Base-by-base conservation (phyloP, 306 rosid species). In the Calophaca sinica region DNA sequence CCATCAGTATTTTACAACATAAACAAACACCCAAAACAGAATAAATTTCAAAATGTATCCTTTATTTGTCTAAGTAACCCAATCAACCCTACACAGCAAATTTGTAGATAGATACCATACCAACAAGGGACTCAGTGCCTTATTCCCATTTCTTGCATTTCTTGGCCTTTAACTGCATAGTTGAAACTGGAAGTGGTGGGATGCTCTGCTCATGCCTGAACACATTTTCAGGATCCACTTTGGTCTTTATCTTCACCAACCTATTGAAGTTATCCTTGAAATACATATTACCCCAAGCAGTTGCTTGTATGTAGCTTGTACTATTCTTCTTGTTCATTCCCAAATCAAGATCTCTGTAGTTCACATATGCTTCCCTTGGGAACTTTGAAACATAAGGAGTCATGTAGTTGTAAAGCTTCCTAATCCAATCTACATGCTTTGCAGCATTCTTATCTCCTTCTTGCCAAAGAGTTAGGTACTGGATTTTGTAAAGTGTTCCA, bases 121-220 rank as follows among this genome's bases (percentile, higher is more conserved):
- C 42, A 36, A n/a, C 59, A 5, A 60, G 31, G 33, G 31, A 51
- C 49, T 62, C 26, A 20, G 2, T 28, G 51, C 59, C 65, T 76
- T 32, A 82, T 46, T 41, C 86, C 76, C 68, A 74, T 14, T 26
- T 75, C 49, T 64, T 70, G 79, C 10, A 32, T 35, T 70, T 59
- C 71, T 42, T 79, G 70, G 50, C 52, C 61, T 46, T 49, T 14
- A 49, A 52, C 57, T 61, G 46, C 49, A 52, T 73, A 52, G 31
- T 38, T 70, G 81, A 84, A 54, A 65, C 49, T 6, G 80, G 88
- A 44, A 91, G 86, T 28, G 94, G 85, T 39, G 98, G 98, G 31
- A 94, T 94, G 74, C 97, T 94, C 62, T 94, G 98, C 60, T 94
- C 98, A 70, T 94, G 90, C 53, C 96, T 83, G 76, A 94, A 94